Conservation (phyloP, 768 basidiomycete species). For the Kondoa malvinella region DNA sequence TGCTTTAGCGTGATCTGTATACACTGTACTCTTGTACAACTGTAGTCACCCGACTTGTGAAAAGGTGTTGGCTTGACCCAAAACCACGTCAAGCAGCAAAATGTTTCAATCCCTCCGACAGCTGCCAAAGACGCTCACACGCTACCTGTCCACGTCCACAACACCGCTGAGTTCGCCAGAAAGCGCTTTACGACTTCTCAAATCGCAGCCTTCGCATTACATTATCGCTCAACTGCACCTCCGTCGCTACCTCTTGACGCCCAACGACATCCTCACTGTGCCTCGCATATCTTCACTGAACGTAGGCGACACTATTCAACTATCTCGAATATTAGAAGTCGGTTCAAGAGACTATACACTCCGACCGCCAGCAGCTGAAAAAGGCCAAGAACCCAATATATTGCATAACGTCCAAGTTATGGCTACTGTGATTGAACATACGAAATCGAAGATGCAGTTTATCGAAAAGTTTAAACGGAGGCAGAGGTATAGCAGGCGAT, state of each 20-base stretch:
- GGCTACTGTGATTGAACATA: conserved; percentile 92
- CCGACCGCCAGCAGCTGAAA: conserved; percentile 32
- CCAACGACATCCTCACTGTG: conserved; percentile 80
- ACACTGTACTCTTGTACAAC: too few species aligned
- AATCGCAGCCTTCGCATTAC: conserved; percentile 82
- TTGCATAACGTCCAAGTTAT: conserved; percentile 50
- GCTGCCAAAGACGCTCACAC: not conserved
- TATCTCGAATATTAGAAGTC: conserved; percentile 79
- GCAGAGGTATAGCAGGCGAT: conserved; percentile 92
- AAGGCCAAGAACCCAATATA: conserved; percentile 23
- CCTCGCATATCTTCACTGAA: conserved; percentile 69
- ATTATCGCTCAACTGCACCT: conserved; percentile 74
- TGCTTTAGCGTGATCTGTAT: too few species aligned
- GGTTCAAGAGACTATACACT: conserved; percentile 91
- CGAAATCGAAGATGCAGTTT: conserved; percentile 77
- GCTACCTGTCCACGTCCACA: not conserved
- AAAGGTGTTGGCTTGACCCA: not conserved
- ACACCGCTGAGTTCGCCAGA: not conserved
- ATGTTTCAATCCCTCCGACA: not conserved
- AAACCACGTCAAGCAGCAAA: not conserved
- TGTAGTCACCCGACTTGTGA: too few species aligned
- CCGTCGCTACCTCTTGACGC: conserved; percentile 71
- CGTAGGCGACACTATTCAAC: conserved; percentile 65
- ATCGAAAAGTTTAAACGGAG: conserved; percentile 94
- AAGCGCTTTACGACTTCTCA: conserved; percentile 56